Base-by-base conservation (phyloP, 1,139 yeast species). In the Blastobotrys proliferans region DNA sequence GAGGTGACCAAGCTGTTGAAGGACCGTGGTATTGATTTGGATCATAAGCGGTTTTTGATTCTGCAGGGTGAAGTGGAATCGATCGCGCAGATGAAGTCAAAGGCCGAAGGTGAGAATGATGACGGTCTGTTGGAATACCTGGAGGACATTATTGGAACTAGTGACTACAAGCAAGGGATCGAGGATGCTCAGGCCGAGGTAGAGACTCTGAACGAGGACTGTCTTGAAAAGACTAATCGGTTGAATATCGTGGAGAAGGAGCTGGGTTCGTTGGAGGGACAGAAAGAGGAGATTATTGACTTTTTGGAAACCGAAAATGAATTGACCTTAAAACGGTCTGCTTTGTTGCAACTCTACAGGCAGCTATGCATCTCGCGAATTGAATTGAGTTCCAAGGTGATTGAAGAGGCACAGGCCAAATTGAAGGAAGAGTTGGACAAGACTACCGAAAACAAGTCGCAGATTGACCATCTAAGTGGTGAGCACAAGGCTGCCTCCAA, bases 1-100 rank as follows among this genome's bases (percentile, higher is more conserved):
- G 87, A 83, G 53, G 97, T 94, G 0, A 86, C 97, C 0, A 69
- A 69, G 1, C 67, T 85, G 31, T 70, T 94, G 44, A 79, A 79
- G 49, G 80, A 76, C n/a, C 80, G 87, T 56, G 98, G 98, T 1
- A 84, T 94, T 46, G 98, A 94, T 64, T 71, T 94, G 51, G 95
- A 90, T 56, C 98, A 94, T 62, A 92, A 94, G 59, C 72, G 99
- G 53, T 94, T 94, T 57, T 72, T 94, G 53, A 94, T 94, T 58
- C 70, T 94, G 35, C 99, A 94, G 66, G 99, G 99, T 57, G 99
- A 94, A 62, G 98, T 94, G 30, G 99, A 94, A 65, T 83, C 92
- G 46, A 94, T 94, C 59, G 97, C 98, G 0, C 97, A 92, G 62
- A 94, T 94, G 99, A 90, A 90, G 59, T 85, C 98, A 8, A 92